Evolutionary conservation across 2,329 filamentous ascomycete genomes (phyloP), one percentile per base, ranked within the genome.

Genomic region (Arthrobotrys pseudoclavata): DNA sequence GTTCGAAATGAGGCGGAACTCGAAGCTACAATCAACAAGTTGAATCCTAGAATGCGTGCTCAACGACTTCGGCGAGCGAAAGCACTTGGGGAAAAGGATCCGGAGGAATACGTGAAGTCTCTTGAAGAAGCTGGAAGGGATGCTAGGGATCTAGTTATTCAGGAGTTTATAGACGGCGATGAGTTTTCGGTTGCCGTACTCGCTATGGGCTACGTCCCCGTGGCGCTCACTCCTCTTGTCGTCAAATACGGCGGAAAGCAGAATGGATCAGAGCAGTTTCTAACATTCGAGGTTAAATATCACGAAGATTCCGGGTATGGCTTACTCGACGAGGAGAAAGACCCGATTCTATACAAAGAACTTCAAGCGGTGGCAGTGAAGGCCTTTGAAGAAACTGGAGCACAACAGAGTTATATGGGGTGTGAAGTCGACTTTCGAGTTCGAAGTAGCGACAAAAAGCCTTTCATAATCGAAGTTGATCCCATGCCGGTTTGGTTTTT

Each of bases 371-470:
- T 53, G 6, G 50, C 50, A 6, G 24, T 53, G 12, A 53, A 53
- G 9, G 50, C 50, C 15, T 53, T 53, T n/a, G 50, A 53, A 13
- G 50, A 53, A 18, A 53, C 50, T 7, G 24, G 29, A 53, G 22
- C 50, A 4, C 50, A 53, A 26, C 18, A 4, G 10, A 34, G 50
- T 10, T 29, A 53, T 34, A 53, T 53, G 29, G 50, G 50, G n/a
- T 53, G 50, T 15, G 50, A 53, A 53, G 50, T 53, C 2, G 50
- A 53, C 12, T 34, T 53, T 53, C 50, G 50, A n/a, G 50, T 53
- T 7, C 22, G 50, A 53, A 22, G 50, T 3, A 34, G 29, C 22
- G 50, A 53, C 50, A 53, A 31, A 1, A 53, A 53, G 9, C 50
- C 50, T 3, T 53, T 53, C n/a, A 34, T 53, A 4, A 53, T 53